Evolutionary conservation across 1,284 basidiomycete species (phyloP), one percentile per base, ranked within the genome.

Genomic region (Ceratorhiza oryzae-sativae): DNA sequence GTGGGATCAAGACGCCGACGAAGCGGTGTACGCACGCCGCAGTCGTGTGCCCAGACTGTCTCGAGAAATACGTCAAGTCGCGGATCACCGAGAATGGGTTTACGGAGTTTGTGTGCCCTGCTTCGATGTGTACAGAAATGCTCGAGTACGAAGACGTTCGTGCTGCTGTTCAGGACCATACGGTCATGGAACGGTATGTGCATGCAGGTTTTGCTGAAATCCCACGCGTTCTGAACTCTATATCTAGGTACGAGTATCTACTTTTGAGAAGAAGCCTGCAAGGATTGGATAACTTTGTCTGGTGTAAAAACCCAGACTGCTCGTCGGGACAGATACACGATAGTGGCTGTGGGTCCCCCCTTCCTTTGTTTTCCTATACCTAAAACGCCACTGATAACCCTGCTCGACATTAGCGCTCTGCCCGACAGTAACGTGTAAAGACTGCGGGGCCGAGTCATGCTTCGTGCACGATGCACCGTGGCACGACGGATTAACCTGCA

Each of bases 281-380:
- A 18, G n/a, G 27, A 18, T 2, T 65, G 46, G 45, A 27, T 9
- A 53, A 65, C 27, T 65, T 65, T 53, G 62, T 65, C 30, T 65
- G 62, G 62, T 65, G 62, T 53, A 65, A 65, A 27, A 65, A 65
- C 32, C 46, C 62, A 25, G 23, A 36, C 8, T 65, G 62, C 30
- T 39, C 62, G 48, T 65, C 48, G 2, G 62, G 62, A 3, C 62
- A 65, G 48, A 51, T 65, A 34, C 62, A 65, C n/a, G 46, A 49
- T 34, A 20, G 18, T 25, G 27, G 23, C 32, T 36, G 62, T 65
- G 36, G 53, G 62, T 53, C 30, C 2, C n/a, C 18, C 34, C 34
- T 56, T 56, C 49, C 9, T 62, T 20, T 20, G 39, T 4, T 6
- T 27, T 45, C 13, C 8, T 61, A n/a, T n/a, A n/a, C n/a, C 15